Percentiles rank a stretch among this genome's conserved stretches.
phyloP scores from a whole-genome alignment of 768 basidiomycete species.

The Tylopilus sp. region DNA sequence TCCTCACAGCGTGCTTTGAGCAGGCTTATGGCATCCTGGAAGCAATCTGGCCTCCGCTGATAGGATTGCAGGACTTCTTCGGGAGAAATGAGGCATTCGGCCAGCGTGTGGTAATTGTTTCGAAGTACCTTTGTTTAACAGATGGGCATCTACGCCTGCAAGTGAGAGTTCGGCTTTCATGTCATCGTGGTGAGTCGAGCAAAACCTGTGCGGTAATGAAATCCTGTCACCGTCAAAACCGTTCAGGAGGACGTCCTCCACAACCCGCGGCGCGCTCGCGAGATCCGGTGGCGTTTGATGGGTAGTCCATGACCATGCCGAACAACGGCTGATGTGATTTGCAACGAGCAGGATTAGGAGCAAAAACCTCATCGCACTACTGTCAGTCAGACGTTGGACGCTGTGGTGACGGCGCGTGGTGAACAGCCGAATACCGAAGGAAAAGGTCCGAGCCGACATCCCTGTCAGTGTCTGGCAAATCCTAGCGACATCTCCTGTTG shows the following conservation, averaged over 20 bases:
- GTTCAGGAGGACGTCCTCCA: slow-evolving; percentile 11
- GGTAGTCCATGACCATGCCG: slow-evolving; percentile 30
- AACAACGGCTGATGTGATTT: slow-evolving; percentile 8
- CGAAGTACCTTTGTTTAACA: slow-evolving; percentile 14
- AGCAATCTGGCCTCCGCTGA: slow-evolving; percentile 57
- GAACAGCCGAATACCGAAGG: background rate
- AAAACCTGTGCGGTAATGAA: slow-evolving; percentile 1
- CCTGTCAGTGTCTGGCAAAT: background rate
- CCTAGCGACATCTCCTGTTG: background rate
- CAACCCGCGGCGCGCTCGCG: slow-evolving; percentile 2
- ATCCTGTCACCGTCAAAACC: slow-evolving; percentile 20
- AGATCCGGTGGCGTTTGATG: slow-evolving; percentile 23
- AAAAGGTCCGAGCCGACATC: background rate
- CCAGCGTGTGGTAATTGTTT: background rate
- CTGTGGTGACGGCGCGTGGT: background rate
- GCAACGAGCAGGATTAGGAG: slow-evolving; percentile 12
- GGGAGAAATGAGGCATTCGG: slow-evolving; percentile 8
- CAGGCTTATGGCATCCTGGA: slow-evolving; percentile 47
- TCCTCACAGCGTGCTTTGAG: slow-evolving; percentile 52
- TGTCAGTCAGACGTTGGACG: background rate
- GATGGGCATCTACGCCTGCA: slow-evolving; percentile 15
- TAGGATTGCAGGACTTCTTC: slow-evolving; percentile 43
- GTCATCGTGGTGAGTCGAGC: slow-evolving; percentile 10
- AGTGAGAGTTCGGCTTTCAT: slow-evolving; percentile 20
- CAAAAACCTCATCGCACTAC: slow-evolving; percentile 6